Percentiles rank a stretch among this genome's conserved stretches.
Conservation (phyloP, 257 asterid genomes). For the Perilla frutescens region DNA sequence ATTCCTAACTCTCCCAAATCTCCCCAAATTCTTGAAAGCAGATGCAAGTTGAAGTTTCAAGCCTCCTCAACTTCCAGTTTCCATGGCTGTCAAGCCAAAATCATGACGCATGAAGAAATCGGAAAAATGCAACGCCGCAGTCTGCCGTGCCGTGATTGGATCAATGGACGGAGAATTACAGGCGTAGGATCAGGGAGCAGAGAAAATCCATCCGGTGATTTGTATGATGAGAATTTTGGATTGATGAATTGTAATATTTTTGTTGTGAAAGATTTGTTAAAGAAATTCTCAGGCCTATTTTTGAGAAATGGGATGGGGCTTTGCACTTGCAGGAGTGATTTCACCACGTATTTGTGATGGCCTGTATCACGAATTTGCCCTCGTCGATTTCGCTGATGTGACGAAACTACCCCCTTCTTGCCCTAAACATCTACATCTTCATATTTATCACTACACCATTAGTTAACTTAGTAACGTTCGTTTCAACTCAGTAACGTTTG, state of each 20-base stretch:
- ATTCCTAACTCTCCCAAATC: no score
- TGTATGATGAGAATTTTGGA: not conserved
- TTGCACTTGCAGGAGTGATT: constrained; percentile 44
- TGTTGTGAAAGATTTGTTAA: constrained; percentile 30
- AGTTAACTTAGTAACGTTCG: no score
- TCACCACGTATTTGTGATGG: constrained; percentile 41
- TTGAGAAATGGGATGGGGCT: constrained; percentile 37
- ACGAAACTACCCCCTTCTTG: constrained; percentile 36
- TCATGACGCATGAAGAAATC: constrained; percentile 25
- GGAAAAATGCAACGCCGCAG: constrained; percentile 37
- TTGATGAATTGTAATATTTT: constrained; percentile 20
- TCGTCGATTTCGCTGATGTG: constrained; percentile 34
- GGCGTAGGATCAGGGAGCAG: constrained; percentile 33
- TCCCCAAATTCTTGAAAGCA: no score
- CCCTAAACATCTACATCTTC: constrained; percentile 46
- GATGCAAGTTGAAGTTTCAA: no score
- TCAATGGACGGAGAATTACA: constrained; percentile 33
- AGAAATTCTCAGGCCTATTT: constrained; percentile 27
- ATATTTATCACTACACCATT: constrained; percentile 35
- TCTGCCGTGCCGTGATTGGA: constrained; percentile 44
- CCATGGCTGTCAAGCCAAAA: constrained; percentile 31
- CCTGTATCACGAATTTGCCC: constrained; percentile 42
- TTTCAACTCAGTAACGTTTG: no score
- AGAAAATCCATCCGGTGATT: constrained; percentile 28
- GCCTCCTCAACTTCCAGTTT: constrained; percentile 32